Percentiles rank a stretch among this genome's conserved stretches.
Evolutionary conservation across 2,329 filamentous ascomycete species (phyloP).

Genomic region (Fusarium ambrosium): DNA sequence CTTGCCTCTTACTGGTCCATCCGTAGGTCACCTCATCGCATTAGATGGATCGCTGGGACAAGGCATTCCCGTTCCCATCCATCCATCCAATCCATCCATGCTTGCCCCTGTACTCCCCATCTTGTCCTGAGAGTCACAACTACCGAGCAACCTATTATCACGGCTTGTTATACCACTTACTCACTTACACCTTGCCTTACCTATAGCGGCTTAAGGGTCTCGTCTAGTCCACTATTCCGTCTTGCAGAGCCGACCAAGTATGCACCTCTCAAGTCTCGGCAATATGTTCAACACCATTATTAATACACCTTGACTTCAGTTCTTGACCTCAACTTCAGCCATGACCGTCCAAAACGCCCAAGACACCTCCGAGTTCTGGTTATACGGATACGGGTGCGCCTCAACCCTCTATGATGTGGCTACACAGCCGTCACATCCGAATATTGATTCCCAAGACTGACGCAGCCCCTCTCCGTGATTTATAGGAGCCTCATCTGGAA

Average conservation of each 20-base stretch:
- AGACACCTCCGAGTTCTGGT: slow-evolving; percentile 80
- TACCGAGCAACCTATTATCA: slow-evolving; percentile 4
- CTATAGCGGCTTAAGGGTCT: neutral
- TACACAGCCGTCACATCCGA: slow-evolving; percentile 21
- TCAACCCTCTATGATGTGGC: neutral
- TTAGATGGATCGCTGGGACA: slow-evolving; percentile 17
- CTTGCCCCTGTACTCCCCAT: slow-evolving; percentile 1
- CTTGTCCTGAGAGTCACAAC: slow-evolving; percentile 6
- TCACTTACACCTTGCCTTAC: neutral
- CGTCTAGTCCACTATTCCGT: neutral
- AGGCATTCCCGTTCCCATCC: slow-evolving; percentile 11
- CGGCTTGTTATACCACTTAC: neutral
- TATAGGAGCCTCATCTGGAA: slow-evolving; percentile 94
- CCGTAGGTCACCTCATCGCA: slow-evolving; percentile 11
- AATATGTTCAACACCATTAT: slow-evolving; percentile 16
- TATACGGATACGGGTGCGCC: slow-evolving; percentile 93
- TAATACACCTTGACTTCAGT: slow-evolving; percentile 21
- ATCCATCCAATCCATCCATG: neutral
- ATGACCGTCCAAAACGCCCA: slow-evolving; percentile 55
- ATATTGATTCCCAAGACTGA: slow-evolving; percentile 12
- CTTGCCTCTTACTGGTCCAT: neutral
- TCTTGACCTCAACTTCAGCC: slow-evolving; percentile 29
- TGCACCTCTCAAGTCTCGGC: neutral
- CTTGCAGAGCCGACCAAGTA: neutral
- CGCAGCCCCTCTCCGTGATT: slow-evolving; percentile 7